A percentile compares a stretch with the other conserved stretches of the same genome.
Conservation (phyloP, 2,329 filamentous ascomycete genomes). For the Penicillium olsonii region DNA sequence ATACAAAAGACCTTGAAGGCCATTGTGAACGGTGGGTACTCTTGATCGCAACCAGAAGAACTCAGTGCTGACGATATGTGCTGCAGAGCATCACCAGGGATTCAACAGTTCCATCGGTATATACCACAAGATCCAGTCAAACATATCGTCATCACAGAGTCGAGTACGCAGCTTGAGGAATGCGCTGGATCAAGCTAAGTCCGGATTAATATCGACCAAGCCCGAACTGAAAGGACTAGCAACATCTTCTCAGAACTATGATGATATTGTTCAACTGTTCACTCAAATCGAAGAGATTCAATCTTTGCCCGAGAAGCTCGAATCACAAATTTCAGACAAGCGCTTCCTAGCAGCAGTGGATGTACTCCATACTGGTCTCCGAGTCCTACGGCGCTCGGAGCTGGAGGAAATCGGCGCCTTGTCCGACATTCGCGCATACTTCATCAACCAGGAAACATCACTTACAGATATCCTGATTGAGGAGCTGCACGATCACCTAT, state of each 20-base stretch:
- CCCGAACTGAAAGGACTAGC: conserved; percentile 90
- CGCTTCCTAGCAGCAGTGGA: conserved; percentile 91
- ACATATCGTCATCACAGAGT: conserved; percentile 84
- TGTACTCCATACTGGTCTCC: conserved; percentile 81
- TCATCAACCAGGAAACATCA: conserved; percentile 88
- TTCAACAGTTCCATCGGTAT: conserved; percentile 99
- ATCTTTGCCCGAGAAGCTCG: conserved; percentile 84
- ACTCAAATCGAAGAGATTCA: conserved; percentile 85
- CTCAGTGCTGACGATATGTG: conserved; percentile 13
- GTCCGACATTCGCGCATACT: conserved; percentile 80
- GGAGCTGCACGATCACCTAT: conserved; percentile 94
- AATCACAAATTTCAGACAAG: conserved; percentile 94
- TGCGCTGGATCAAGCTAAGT: conserved; percentile 77
- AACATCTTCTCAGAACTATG: conserved; percentile 83
- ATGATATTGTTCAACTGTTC: conserved; percentile 81
- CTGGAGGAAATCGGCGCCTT: conserved; percentile 89
- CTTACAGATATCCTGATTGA: conserved; percentile 96
- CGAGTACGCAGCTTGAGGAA: conserved; percentile 80
- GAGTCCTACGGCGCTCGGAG: conserved; percentile 81
- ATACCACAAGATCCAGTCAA: conserved; percentile 96
- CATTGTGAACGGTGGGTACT: conserved; percentile 74
- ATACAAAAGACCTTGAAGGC: conserved; percentile 90
- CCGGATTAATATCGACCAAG: conserved; percentile 78
- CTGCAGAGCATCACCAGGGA: conserved; percentile 86
- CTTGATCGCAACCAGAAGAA: not conserved